Evolutionary conservation across 148 eudicot species (phyloP).

Genomic region (Drosera capensis): DNA sequence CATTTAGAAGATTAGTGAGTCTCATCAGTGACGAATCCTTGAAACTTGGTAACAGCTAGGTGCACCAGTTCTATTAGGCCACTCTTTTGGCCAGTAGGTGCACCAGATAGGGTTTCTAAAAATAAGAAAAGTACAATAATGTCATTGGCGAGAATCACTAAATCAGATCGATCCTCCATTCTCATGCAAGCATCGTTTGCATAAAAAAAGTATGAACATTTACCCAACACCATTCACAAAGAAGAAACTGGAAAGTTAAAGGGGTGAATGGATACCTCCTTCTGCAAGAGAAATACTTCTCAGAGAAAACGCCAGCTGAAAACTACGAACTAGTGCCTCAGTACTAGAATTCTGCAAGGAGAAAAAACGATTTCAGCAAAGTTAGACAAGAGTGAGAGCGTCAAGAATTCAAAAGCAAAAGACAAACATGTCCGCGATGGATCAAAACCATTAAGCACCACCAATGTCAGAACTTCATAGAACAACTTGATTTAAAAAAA

Average conservation of each 20-base stretch:
- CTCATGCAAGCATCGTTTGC: no score
- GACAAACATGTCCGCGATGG: not conserved
- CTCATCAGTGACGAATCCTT: no score
- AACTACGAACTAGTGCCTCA: conserved; percentile 76
- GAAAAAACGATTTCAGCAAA: conserved; percentile 2
- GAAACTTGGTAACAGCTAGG: no score
- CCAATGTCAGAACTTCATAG: no score
- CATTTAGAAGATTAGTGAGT: no score
- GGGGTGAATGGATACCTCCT: conserved; percentile 39
- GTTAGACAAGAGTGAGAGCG: not conserved
- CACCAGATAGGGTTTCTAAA: not conserved
- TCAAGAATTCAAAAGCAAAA: not conserved
- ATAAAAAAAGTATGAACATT: not conserved
- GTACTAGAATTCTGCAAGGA: conserved; percentile 57
- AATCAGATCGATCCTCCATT: no score
- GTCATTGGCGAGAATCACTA: no score
- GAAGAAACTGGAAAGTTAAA: not conserved
- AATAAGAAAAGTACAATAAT: not conserved
- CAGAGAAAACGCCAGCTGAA: conserved; percentile 91
- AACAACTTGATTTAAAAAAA: no score
- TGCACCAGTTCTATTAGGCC: no score
- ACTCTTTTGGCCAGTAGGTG: no score
- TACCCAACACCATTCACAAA: not conserved
- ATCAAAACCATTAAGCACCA: not conserved
- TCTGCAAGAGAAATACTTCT: conserved; percentile 53